phyloP scores from a whole-genome alignment of 768 basidiomycete genomes.

The Kwoniella bestiolae region DNA sequence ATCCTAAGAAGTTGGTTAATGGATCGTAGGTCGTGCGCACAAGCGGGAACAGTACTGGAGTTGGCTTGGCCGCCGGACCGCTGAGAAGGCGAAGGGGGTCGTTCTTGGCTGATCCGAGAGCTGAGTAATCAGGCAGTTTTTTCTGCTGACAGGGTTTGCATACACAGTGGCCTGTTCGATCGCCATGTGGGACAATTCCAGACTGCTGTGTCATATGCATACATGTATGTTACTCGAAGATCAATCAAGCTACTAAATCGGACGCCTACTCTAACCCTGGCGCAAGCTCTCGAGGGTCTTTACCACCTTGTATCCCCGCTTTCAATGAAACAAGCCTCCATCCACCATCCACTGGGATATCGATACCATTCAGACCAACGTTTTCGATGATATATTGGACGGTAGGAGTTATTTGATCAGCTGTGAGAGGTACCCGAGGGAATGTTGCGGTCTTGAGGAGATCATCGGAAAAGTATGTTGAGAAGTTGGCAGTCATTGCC shows the following conservation, averaged over 20 bases:
- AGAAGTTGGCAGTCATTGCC: slow-evolving; percentile 40
- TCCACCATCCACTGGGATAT: slow-evolving; percentile 38
- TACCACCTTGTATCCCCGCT: slow-evolving; percentile 33
- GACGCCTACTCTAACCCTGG: slow-evolving; percentile 50
- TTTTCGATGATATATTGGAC: slow-evolving; percentile 41
- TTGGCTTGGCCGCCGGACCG: no score
- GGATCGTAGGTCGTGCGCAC: no score
- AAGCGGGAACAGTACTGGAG: no score
- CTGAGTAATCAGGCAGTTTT: no score
- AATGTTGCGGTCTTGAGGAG: slow-evolving; percentile 39
- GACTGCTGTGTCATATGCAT: no score
- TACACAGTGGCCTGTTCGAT: no score
- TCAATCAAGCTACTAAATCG: neutral
- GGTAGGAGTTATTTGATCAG: slow-evolving; percentile 39
- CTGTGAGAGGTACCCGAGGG: slow-evolving; percentile 33
- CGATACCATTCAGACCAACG: slow-evolving; percentile 41
- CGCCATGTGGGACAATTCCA: no score
- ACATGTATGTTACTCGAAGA: neutral
- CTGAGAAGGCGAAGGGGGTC: no score
- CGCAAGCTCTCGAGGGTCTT: slow-evolving; percentile 35
- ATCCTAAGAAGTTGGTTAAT: no score
- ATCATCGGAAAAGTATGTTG: slow-evolving; percentile 38
- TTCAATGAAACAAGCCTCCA: slow-evolving; percentile 43
- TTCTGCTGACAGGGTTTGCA: no score
- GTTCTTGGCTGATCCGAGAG: no score